Evolutionary conservation across 257 asterid species (phyloP).

Genomic region (Galeopsis tetrahit): DNA sequence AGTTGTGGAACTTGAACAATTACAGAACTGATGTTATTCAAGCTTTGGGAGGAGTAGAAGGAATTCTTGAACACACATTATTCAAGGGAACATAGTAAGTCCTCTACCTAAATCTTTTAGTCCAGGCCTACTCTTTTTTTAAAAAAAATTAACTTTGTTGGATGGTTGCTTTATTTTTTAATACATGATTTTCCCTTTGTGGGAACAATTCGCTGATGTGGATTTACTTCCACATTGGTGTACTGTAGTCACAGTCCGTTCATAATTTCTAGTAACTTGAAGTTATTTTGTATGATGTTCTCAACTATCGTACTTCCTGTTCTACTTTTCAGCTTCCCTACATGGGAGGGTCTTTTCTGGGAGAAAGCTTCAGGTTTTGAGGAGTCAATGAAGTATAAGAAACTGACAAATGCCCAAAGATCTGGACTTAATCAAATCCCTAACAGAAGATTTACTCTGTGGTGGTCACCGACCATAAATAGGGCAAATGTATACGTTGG

Average conservation of each 20-base stretch:
- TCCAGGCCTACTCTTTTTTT: not conserved
- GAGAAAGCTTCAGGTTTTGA: conserved; percentile 99
- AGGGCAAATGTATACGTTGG: conserved; percentile 98
- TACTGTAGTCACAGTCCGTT: not conserved
- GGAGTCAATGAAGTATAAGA: conserved; percentile 99
- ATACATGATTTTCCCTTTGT: not conserved
- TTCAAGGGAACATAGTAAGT: conserved; percentile 99
- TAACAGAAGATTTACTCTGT: conserved; percentile 91
- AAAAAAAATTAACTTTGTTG: not conserved
- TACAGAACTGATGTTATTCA: conserved; percentile 98
- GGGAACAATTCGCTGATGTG: not conserved
- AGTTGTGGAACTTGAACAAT: conserved; percentile 97
- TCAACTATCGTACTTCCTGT: conserved; percentile 23
- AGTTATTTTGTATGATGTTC: not conserved
- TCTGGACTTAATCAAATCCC: conserved; percentile 99
- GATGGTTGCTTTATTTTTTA: not conserved
- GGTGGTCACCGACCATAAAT: conserved; percentile 99
- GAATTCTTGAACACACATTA: conserved; percentile 95
- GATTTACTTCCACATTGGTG: not conserved
- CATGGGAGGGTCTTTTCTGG: conserved; percentile 99
- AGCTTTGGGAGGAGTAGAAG: conserved; percentile 99
- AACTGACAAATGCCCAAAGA: conserved; percentile 95
- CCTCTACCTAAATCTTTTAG: not conserved
- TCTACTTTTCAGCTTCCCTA: conserved; percentile 79
- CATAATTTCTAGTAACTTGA: not conserved